phyloP scores from a whole-genome alignment of 805 yeast genomes.

The Saccharomyces kudriavzevii region DNA sequence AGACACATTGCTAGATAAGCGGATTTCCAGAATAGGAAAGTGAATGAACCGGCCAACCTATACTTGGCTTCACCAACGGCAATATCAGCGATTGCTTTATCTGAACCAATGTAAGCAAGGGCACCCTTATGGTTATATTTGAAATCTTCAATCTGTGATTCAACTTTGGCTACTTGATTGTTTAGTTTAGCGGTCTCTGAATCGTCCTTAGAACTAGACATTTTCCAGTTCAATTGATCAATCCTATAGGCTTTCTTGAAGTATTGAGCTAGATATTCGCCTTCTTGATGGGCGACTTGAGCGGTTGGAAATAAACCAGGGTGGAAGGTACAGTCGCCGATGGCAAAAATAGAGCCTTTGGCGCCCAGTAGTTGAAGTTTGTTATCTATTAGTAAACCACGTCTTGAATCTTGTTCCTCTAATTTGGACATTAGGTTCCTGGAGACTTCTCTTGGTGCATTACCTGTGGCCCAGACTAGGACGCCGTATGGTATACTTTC shows the following conservation, averaged over 20 bases:
- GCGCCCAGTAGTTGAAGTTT: conserved; percentile 77
- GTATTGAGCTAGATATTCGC: conserved; percentile 66
- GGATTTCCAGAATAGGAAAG: conserved; percentile 90
- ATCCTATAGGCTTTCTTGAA: conserved; percentile 58
- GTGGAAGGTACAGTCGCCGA: conserved; percentile 88
- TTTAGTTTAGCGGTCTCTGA: conserved; percentile 33
- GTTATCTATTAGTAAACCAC: conserved; percentile 84
- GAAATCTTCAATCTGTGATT: conserved; percentile 50
- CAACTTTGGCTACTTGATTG: conserved; percentile 38
- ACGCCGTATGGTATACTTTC: conserved; percentile 88
- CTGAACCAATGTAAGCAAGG: conserved; percentile 87
- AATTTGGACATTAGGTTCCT: conserved; percentile 57
- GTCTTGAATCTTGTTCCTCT: conserved; percentile 75
- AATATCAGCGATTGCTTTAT: conserved; percentile 89
- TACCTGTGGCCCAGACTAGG: conserved; percentile 97
- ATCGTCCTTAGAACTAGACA: conserved; percentile 33
- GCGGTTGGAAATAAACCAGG: conserved; percentile 93
- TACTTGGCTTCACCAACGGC: conserved; percentile 68
- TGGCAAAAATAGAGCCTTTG: conserved; percentile 64
- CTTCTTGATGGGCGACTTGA: conserved; percentile 95
- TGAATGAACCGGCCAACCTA: conserved; percentile 75
- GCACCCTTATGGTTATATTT: conserved; percentile 86
- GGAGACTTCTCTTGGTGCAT: conserved; percentile 75
- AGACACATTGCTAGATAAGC: conserved; percentile 91
- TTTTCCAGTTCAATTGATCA: conserved; percentile 46